Evolutionary conservation across 2,329 filamentous ascomycete species (phyloP).

Genomic region (Chaetomium strumarium): DNA sequence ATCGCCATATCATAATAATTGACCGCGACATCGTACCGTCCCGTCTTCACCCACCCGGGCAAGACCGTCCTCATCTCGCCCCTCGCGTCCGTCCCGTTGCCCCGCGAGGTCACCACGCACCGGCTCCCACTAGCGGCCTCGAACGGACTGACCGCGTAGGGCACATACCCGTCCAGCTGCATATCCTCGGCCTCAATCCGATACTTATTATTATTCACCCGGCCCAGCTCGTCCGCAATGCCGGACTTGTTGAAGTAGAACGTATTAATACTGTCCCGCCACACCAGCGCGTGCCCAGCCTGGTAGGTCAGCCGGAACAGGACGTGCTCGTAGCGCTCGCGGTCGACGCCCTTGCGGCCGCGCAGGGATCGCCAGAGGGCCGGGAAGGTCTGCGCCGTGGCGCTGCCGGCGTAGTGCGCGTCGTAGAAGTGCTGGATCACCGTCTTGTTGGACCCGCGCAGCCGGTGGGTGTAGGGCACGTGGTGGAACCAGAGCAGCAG

Average conservation of each 20-base stretch:
- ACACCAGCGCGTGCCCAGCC: slow-evolving; percentile 63
- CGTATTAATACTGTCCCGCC: slow-evolving; percentile 60
- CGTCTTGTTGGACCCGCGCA: slow-evolving; percentile 55
- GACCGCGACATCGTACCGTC: slow-evolving; percentile 57
- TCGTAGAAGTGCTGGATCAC: slow-evolving; percentile 55
- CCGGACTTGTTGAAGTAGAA: slow-evolving; percentile 58
- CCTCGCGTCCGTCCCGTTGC: slow-evolving; percentile 46
- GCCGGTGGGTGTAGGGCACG: slow-evolving; percentile 57
- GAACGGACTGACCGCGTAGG: slow-evolving; percentile 49
- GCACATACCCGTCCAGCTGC: slow-evolving; percentile 52
- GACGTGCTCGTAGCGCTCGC: slow-evolving; percentile 52
- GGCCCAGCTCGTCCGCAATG: slow-evolving; percentile 49
- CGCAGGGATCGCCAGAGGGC: slow-evolving; percentile 48
- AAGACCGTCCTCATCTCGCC: slow-evolving; percentile 33
- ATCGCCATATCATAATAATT: slow-evolving; percentile 59
- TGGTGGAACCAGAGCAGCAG: slow-evolving; percentile 71
- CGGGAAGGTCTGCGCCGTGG: slow-evolving; percentile 54
- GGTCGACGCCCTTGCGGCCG: slow-evolving; percentile 46
- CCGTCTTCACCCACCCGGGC: slow-evolving; percentile 41
- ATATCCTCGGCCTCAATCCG: slow-evolving; percentile 66
- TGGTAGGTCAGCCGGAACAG: slow-evolving; percentile 57
- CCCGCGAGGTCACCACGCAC: slow-evolving; percentile 50
- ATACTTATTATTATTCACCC: slow-evolving; percentile 57
- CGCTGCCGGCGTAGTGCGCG: slow-evolving; percentile 48
- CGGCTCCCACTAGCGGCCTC: slow-evolving; percentile 52